Percentiles rank a stretch among this genome's conserved stretches.
Conservation (phyloP, 495 filamentous ascomycete species). For the Aspergillus cristatus region DNA sequence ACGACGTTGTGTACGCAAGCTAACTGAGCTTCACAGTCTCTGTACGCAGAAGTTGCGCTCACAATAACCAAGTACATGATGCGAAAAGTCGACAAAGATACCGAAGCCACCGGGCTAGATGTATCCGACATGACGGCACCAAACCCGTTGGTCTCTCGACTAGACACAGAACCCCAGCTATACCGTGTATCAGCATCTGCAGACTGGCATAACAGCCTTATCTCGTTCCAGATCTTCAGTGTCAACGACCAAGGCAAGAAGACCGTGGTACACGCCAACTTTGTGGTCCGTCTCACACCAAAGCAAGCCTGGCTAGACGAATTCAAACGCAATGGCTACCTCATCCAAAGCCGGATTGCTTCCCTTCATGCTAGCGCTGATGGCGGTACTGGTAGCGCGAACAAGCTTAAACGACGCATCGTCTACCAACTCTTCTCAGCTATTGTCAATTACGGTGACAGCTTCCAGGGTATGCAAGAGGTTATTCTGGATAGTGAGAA, state of each 20-base stretch:
- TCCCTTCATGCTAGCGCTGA: constrained; percentile 36
- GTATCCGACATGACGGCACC: constrained; percentile 54
- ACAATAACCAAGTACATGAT: constrained; percentile 59
- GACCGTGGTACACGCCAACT: constrained; percentile 40
- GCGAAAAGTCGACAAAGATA: constrained; percentile 41
- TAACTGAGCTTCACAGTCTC: constrained; percentile 24
- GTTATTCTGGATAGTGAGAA: constrained; percentile 60
- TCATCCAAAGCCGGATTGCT: constrained; percentile 46
- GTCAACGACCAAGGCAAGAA: constrained; percentile 33
- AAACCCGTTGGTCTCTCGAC: constrained; percentile 60
- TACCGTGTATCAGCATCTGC: constrained; percentile 25
- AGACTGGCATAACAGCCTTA: constrained; percentile 15
- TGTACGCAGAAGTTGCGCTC: constrained; percentile 69
- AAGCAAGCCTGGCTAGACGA: constrained; percentile 13
- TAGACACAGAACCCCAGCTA: constrained; percentile 39
- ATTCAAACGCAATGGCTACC: constrained; percentile 44
- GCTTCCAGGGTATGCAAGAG: constrained; percentile 60
- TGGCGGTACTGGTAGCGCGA: constrained; percentile 37
- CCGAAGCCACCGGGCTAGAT: constrained; percentile 46
- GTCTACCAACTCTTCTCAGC: constrained; percentile 66
- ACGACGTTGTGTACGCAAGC: constrained; percentile 2
- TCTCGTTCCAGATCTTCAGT: constrained; percentile 27
- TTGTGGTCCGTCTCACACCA: constrained; percentile 29
- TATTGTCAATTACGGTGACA: constrained; percentile 55
- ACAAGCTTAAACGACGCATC: constrained; percentile 48